Evolutionary conservation across 1,284 basidiomycete genomes (phyloP).

Genomic region (Rhodotorula mucilaginosa): DNA sequence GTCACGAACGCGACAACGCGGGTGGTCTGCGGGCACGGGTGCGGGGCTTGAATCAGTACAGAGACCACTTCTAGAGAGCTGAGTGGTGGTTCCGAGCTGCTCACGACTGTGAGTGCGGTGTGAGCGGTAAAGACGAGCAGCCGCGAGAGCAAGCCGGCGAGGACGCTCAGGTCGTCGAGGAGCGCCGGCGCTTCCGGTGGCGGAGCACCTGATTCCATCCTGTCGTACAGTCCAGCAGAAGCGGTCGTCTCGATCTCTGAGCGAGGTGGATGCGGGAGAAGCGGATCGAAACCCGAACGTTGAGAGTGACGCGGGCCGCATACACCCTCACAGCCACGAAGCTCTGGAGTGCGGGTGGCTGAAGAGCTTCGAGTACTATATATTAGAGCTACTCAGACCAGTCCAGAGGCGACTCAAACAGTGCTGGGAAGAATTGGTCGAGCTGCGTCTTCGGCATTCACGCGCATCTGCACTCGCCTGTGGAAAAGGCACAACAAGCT

Average conservation of each 20-base stretch:
- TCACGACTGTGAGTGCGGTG: neutral
- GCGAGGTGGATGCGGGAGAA: too few relatives aligned
- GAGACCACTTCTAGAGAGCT: neutral
- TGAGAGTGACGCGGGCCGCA: neutral
- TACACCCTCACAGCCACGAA: neutral
- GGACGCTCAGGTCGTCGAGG: conserved; percentile 5
- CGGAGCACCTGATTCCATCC: neutral
- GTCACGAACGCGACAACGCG: conserved; percentile 9
- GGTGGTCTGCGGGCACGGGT: neutral
- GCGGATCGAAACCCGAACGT: neutral
- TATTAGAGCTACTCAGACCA: too few relatives aligned
- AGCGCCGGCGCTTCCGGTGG: conserved; percentile 4
- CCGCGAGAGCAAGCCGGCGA: neutral
- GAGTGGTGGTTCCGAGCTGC: too few relatives aligned
- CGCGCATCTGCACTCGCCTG: neutral
- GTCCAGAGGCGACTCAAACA: too few relatives aligned
- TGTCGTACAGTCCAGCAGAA: neutral
- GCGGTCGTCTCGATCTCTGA: too few relatives aligned
- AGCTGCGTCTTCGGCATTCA: neutral
- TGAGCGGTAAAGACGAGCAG: neutral
- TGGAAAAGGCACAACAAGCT: neutral
- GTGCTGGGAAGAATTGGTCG: neutral
- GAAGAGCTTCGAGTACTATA: too few relatives aligned
- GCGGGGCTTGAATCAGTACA: neutral
- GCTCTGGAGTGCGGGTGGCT: too few relatives aligned